Evolutionary conservation across 345 rosid genomes (phyloP), one percentile per base, ranked within the genome.

Genomic region (Iberis pinnata): DNA sequence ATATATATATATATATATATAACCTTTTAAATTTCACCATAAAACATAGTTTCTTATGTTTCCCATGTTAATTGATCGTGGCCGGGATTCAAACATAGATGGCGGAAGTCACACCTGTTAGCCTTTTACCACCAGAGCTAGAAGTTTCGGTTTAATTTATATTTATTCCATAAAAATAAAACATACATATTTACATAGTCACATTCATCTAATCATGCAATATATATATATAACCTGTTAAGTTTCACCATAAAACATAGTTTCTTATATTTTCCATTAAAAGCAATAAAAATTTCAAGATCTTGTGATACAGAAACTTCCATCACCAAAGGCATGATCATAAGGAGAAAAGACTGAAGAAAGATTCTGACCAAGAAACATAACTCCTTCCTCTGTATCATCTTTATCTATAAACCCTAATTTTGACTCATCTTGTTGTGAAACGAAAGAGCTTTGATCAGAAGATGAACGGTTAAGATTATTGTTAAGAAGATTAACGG

Each of bases 401-500:
- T 60, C 61, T 3, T 53, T 60, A 11, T 58, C 42, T 14, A 46
- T 17, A 48, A 60, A 41, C 46, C 62, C 72, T 60, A 60, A 32
- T 20, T 60, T 57, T 12, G 67, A n/a, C n/a, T n/a, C n/a, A n/a
- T n/a, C n/a, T n/a, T n/a, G n/a, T n/a, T n/a, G n/a, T n/a, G n/a
- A n/a, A n/a, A n/a, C n/a, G 72, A 43, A 53, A 44, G 14, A 60
- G 40, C 33, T 63, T 47, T 39, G 67, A 18, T 61, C 41, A 5
- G 62, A 71, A 24, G 75, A 76, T 53, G 82, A 60, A 48, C 72
- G 67, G 53, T 50, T 68, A 14, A 77, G 73, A 54, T 67, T 70
- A 3, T 73, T 47, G 38, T 50, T 70, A 1, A 76, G 49, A 52
- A 87, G 75, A 72, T 78, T 87, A 44, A 64, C 49, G 26, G 87